A percentile compares a stretch with the other conserved stretches of the same genome.
Conservation (phyloP, 768 basidiomycete species). For the Rhodotorula babjevae region DNA sequence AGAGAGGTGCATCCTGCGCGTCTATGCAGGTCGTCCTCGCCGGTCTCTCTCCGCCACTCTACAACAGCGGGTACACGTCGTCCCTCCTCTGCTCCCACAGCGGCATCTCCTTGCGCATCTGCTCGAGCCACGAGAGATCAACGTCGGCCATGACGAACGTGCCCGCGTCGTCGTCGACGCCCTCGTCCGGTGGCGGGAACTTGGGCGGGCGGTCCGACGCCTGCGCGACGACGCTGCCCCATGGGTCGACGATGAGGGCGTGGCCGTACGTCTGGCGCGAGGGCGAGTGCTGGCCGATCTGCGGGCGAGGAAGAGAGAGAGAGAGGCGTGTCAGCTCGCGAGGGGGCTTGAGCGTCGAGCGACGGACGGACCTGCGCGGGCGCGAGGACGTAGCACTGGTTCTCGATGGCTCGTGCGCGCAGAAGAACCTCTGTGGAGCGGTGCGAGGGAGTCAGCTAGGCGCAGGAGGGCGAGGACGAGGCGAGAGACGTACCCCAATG, state of each 20-base stretch:
- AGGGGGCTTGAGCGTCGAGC: no score
- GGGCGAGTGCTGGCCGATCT: slow-evolving; percentile 23
- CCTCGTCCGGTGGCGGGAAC: slow-evolving; percentile 4
- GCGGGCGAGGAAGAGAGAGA: not conserved
- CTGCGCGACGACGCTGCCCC: slow-evolving; percentile 39
- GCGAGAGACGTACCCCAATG: slow-evolving; percentile 39
- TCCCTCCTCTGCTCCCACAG: slow-evolving; percentile 35
- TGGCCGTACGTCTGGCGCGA: slow-evolving; percentile 32
- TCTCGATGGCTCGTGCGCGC: slow-evolving; percentile 43
- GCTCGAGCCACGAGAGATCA: slow-evolving; percentile 35
- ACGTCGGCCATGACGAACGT: slow-evolving; percentile 34
- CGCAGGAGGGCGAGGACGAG: not conserved
- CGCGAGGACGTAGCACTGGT: slow-evolving; percentile 43
- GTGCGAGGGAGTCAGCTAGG: not conserved
- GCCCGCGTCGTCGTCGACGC: slow-evolving; percentile 25
- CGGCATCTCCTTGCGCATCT: slow-evolving; percentile 38
- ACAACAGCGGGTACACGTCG: slow-evolving; percentile 33
- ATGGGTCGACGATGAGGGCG: slow-evolving; percentile 41
- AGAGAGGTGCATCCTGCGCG: no score
- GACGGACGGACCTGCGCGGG: slow-evolving; percentile 34
- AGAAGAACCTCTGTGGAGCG: slow-evolving; percentile 32
- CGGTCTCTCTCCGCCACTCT: no score
- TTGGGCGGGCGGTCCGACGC: slow-evolving; percentile 2
- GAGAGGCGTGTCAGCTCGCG: no score
- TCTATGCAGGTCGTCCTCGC: no score